Percentiles rank a stretch among this genome's conserved stretches.
These are phyloP conservation scores for Penicillium expansum DNA, from an alignment of 2,329 filamentous ascomycete species.

Conservation along the genomic window DNA sequence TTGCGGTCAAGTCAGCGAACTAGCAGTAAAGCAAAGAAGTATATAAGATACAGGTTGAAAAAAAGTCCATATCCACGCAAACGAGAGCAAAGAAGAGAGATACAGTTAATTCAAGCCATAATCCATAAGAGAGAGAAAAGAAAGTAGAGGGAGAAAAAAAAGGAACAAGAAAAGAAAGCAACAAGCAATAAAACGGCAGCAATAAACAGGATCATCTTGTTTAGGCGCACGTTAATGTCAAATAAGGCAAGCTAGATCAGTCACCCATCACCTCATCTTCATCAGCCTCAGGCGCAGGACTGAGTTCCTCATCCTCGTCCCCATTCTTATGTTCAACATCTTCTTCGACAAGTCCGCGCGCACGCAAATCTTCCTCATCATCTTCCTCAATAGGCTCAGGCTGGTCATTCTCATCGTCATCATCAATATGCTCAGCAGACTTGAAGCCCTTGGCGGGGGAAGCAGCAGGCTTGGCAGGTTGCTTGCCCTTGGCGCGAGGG, in stretches of 20 bases:
- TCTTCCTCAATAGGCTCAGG: constrained; percentile 39
- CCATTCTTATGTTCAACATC: constrained; percentile 36
- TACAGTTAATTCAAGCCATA: constrained; percentile 5
- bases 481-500: constrained; percentile 37
- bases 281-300: constrained; percentile 30
- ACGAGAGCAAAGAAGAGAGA: constrained; percentile 10
- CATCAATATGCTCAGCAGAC: constrained; percentile 45
- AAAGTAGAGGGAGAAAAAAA: background rate
- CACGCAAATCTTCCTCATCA: constrained; percentile 42
- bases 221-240: constrained; percentile 12
- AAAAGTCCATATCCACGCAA: constrained; percentile 8
- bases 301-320: constrained; percentile 30
- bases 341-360: constrained; percentile 37
- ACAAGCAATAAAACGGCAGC: background rate
- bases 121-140: constrained; percentile 2
- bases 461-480: constrained; percentile 18
- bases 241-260: constrained; percentile 21
- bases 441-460: constrained; percentile 28
- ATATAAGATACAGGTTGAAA: constrained; percentile 4
- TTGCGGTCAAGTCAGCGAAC: constrained; percentile 1
- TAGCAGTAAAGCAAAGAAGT: background rate
- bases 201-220: background rate
- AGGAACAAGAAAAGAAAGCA: constrained; percentile 8
- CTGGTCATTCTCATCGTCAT: constrained; percentile 39
- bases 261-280: constrained; percentile 47